Evolutionary conservation across 306 rosid genomes (phyloP).

Genomic region (Ormosia emarginata): DNA sequence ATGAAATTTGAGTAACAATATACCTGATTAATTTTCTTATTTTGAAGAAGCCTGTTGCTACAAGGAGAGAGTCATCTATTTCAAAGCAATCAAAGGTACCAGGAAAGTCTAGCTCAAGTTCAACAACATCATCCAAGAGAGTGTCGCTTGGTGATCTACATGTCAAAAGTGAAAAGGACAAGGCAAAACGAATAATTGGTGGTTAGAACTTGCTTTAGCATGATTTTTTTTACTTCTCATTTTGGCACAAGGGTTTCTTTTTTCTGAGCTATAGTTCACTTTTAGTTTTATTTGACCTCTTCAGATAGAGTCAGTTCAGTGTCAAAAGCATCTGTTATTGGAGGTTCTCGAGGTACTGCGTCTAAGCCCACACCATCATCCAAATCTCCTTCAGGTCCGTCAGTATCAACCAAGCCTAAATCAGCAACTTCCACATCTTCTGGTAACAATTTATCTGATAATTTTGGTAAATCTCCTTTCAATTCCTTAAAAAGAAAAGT

Average conservation of each 20-base stretch:
- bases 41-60: slow-evolving; percentile 40
- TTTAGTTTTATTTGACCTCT: slow-evolving; percentile 15
- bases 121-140: slow-evolving; percentile 59
- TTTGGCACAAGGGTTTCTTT: neutral
- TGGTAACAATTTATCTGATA: slow-evolving; percentile 42
- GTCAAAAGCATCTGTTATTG: slow-evolving; percentile 41
- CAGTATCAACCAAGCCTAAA: slow-evolving; percentile 45
- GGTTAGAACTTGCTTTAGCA: slow-evolving; percentile 35
- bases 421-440: slow-evolving; percentile 36
- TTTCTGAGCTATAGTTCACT: slow-evolving; percentile 13
- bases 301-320: slow-evolving; percentile 56
- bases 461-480: slow-evolving; percentile 43
- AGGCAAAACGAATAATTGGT: slow-evolving; percentile 48
- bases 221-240: neutral
- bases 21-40: slow-evolving; percentile 20
- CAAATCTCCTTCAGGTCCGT: slow-evolving; percentile 43
- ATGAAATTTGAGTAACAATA: neutral
- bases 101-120: slow-evolving; percentile 50
- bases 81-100: slow-evolving; percentile 52
- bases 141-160: slow-evolving; percentile 51
- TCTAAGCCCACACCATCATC: slow-evolving; percentile 38
- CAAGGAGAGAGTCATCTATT: slow-evolving; percentile 47
- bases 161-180: slow-evolving; percentile 47
- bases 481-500: slow-evolving; percentile 42
- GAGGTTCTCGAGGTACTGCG: slow-evolving; percentile 36